phyloP scores from a whole-genome alignment of 352 stramenopile genomes.

The Phytopythium litorale region DNA sequence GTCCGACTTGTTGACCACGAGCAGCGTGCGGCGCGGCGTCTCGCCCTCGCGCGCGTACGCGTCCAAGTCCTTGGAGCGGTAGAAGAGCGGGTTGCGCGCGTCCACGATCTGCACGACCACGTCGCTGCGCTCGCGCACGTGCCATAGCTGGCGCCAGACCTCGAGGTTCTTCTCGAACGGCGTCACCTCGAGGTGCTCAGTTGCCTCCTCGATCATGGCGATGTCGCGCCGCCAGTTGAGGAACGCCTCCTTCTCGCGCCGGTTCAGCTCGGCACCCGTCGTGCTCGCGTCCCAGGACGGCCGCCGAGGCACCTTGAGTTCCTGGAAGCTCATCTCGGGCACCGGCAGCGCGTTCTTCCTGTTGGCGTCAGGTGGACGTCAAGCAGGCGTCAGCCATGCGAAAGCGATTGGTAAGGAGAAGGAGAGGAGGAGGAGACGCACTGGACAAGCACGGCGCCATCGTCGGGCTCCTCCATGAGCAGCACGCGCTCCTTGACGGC shows the following conservation, averaged over 20 bases:
- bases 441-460: conserved; percentile 59
- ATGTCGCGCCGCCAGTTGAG: conserved; percentile 97
- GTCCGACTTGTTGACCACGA: conserved; percentile 99
- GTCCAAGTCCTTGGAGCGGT: conserved; percentile 94
- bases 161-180: conserved; percentile 99
- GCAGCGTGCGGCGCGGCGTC: conserved; percentile 85
- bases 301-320: conserved; percentile 96
- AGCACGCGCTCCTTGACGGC: conserved; percentile 88
- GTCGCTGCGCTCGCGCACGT: conserved; percentile 97
- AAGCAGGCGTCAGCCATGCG: not conserved
- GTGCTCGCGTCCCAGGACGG: conserved; percentile 94
- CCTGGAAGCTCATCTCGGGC: conserved; percentile 89
- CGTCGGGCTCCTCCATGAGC: conserved; percentile 61
- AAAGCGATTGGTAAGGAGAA: not conserved
- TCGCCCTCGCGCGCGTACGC: conserved; percentile 94
- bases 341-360: conserved; percentile 53
- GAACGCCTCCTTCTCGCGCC: conserved; percentile 96
- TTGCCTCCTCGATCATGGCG: conserved; percentile 82
- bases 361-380: not conserved
- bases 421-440: conserved; percentile 20
- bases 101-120: conserved; percentile 99
- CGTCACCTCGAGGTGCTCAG: conserved; percentile 90
- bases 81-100: conserved; percentile 98
- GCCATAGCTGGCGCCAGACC: conserved; percentile 99
- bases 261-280: conserved; percentile 95